phyloP scores from a whole-genome alignment of 345 rosid genomes.

The Clausena lansium region DNA sequence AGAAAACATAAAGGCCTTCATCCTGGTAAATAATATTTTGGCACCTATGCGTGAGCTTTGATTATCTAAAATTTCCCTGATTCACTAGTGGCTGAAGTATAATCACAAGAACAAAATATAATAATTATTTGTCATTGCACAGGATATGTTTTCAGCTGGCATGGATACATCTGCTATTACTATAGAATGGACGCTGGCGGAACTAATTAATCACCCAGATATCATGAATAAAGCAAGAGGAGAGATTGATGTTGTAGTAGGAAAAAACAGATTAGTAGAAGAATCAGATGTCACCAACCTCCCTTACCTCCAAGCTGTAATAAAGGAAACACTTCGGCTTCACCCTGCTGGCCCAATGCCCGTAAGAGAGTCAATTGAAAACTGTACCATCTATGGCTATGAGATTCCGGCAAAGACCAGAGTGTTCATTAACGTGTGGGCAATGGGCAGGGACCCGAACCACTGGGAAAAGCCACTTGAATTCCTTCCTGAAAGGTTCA shows the following conservation, averaged over 20 bases:
- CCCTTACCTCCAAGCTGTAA: slow-evolving; percentile 56
- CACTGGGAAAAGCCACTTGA: too few species aligned
- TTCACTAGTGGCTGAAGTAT: neutral
- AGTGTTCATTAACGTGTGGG: slow-evolving; percentile 52
- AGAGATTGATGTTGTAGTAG: slow-evolving; percentile 47
- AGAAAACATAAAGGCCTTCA: slow-evolving; percentile 59
- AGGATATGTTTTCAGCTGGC: slow-evolving; percentile 67
- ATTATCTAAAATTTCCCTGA: neutral
- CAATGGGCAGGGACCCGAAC: slow-evolving; percentile 55
- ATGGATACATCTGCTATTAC: slow-evolving; percentile 61
- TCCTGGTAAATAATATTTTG: slow-evolving; percentile 33
- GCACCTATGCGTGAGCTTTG: neutral
- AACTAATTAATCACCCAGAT: slow-evolving; percentile 61
- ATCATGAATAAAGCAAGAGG: slow-evolving; percentile 45
- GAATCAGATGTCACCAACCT: slow-evolving; percentile 64
- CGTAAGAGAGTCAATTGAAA: slow-evolving; percentile 47
- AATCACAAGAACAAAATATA: neutral
- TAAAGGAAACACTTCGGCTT: slow-evolving; percentile 35
- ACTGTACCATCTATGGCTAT: slow-evolving; percentile 39
- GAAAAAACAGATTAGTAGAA: slow-evolving; percentile 38
- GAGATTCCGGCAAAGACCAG: slow-evolving; percentile 51
- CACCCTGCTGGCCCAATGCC: slow-evolving; percentile 70
- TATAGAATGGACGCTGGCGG: slow-evolving; percentile 67
- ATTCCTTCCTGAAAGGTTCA: too few species aligned
- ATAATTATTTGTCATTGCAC: slow-evolving; percentile 1